These are phyloP conservation scores for Leccinum subtestaceum DNA, from an alignment of 768 basidiomycete species.

Conservation along the genomic window DNA sequence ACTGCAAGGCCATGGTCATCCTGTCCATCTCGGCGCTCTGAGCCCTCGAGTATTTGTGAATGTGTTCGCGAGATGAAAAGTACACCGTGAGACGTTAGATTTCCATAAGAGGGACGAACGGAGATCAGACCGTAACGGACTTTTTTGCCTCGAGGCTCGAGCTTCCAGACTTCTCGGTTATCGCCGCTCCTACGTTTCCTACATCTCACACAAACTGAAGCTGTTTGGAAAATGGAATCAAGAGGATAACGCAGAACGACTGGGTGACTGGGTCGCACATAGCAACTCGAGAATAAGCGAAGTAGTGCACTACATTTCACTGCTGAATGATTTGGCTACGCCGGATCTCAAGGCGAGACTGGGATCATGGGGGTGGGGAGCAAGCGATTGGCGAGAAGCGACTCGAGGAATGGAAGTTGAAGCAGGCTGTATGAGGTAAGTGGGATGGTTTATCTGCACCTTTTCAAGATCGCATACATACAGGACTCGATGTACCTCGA, in stretches of 20 bases:
- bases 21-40: not conserved
- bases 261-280: not conserved
- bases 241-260: not conserved
- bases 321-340: too few relatives aligned
- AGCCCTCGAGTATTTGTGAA: not conserved
- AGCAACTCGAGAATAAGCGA: not conserved
- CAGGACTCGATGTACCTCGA: not conserved
- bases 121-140: not conserved
- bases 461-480: not conserved
- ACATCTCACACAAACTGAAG: not conserved
- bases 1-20: too few relatives aligned
- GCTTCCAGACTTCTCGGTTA: not conserved
- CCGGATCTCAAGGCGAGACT: not conserved
- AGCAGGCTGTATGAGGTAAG: not conserved
- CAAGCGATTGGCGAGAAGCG: not conserved
- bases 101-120: not conserved
- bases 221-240: slow-evolving; percentile 3
- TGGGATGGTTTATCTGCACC: not conserved
- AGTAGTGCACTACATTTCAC: not conserved
- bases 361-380: not conserved
- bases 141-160: slow-evolving; percentile 5
- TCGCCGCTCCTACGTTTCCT: not conserved
- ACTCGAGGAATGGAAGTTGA: slow-evolving; percentile 4
- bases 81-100: not conserved
- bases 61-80: not conserved